Percentiles rank a stretch among this genome's conserved stretches.
These are phyloP conservation scores for Gossypium rotundifolium DNA, from an alignment of 345 rosid genomes.

Conservation along the genomic window DNA sequence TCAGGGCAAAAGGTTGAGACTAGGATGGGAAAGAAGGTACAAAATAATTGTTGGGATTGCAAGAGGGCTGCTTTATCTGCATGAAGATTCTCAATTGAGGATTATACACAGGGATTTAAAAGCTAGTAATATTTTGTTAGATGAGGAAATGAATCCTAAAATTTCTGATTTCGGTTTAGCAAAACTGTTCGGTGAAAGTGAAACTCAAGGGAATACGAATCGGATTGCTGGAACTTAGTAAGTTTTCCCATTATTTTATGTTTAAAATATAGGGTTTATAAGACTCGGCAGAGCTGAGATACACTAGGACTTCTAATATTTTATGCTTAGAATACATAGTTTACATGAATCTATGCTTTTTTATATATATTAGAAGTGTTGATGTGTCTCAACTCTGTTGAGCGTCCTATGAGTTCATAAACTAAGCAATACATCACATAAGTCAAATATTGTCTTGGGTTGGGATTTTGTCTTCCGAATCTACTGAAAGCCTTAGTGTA, in stretches of 20 bases:
- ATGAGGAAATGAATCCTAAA: slow-evolving; percentile 4
- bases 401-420: too few relatives aligned
- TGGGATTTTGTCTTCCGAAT: too few relatives aligned
- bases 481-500: too few relatives aligned
- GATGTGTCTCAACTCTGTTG: too few relatives aligned
- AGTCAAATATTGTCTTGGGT: too few relatives aligned
- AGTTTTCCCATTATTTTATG: slow-evolving; percentile 8
- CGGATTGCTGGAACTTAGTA: slow-evolving; percentile 30
- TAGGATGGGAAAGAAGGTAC: slow-evolving; percentile 19
- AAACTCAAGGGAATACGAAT: slow-evolving; percentile 22
- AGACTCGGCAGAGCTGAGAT: too few relatives aligned
- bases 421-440: too few relatives aligned
- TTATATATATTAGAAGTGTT: too few relatives aligned
- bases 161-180: slow-evolving; percentile 17
- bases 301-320: background rate
- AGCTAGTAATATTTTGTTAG: slow-evolving; percentile 37
- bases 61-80: slow-evolving; percentile 30
- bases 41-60: slow-evolving; percentile 30
- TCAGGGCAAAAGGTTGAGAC: background rate
- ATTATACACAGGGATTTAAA: slow-evolving; percentile 35
- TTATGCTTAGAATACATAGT: background rate
- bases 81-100: slow-evolving; percentile 30
- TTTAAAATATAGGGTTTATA: too few relatives aligned
- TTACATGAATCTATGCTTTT: too few relatives aligned
- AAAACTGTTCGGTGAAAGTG: slow-evolving; percentile 21